Base-by-base conservation (phyloP, 202 grass and related monocot genomes). In the Zoysia matrella region DNA sequence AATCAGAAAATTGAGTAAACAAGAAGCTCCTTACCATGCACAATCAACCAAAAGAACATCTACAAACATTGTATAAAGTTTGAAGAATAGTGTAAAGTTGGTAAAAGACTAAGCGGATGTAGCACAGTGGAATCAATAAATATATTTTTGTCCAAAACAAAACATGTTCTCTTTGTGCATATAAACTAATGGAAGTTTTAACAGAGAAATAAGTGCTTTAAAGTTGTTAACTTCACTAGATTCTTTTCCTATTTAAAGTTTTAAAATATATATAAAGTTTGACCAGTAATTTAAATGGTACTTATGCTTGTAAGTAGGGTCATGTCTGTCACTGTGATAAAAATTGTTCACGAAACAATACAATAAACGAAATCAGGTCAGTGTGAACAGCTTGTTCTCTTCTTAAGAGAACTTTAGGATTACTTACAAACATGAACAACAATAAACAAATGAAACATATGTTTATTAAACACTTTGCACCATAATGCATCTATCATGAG, bases 321-420 rank as follows among this genome's bases (percentile, higher is more conserved):
- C 9, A 81, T 42, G 50, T 73, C 48, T 46, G 3, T 7, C 1
- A 40, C 3, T 10, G 10, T 74, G 40, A 65, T 65, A 36, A 50
- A 82, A 64, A 4, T 58, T 47, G 44, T 60, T 61, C 4, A 64
- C 46, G 58, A 70, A n/a, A 69, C 47, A 77, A 52, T 52, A 15
- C 4, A 15, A 42, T 47, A 3, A 11, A 14, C 1, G 6, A 80
- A 71, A 60, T 69, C 7, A 30, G 48, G 10, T 39, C 10, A 51
- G 13, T 44, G 13, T 45, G 42, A 30, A 84, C 50, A 11, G 15
- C 4, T 44, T 74, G 3, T 64, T 66, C 53, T 39, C 4, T 43
- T 41, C 15, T 8, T 14, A 3, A 36, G 7, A 69, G 22, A 57
- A 14, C 30, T 65, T 55, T 5, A 36, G 7, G 18, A 75, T 61